Evolutionary conservation across 148 eudicot species (phyloP).

Genomic region (Chenopodium formosanum): DNA sequence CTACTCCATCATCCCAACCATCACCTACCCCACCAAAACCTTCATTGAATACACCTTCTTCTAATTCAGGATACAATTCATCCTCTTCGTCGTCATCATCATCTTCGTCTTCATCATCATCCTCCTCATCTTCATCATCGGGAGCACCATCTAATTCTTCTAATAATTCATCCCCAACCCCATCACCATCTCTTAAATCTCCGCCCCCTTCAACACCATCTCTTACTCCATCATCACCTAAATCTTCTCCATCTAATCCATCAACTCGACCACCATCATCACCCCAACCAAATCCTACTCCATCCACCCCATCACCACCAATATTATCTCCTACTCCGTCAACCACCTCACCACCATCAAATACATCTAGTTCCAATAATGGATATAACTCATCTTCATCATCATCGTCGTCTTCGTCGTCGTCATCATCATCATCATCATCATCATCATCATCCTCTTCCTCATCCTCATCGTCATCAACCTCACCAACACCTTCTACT

Average conservation of each 20-base stretch:
- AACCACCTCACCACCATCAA: background rate
- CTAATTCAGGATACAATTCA: background rate
- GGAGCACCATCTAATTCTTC: too few species aligned
- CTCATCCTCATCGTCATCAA: background rate
- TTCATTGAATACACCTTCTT: too few species aligned
- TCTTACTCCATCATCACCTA: too few species aligned
- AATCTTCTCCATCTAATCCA: too few species aligned
- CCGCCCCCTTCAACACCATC: background rate
- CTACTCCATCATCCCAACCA: too few species aligned
- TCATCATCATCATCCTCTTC: background rate
- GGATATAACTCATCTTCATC: background rate
- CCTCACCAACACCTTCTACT: slow-evolving; percentile 13
- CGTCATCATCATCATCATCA: background rate
- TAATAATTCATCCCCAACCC: too few species aligned
- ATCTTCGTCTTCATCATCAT: background rate
- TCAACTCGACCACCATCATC: too few species aligned
- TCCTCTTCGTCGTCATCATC: background rate
- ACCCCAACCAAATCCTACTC: too few species aligned
- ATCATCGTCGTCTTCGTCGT: background rate
- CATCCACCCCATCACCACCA: too few species aligned
- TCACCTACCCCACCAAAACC: too few species aligned
- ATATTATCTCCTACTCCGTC: background rate
- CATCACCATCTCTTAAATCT: too few species aligned
- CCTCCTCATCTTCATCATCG: background rate
- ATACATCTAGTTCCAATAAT: background rate